A percentile compares a stretch with the other conserved stretches of the same genome.
phyloP scores from a whole-genome alignment of 257 asterid species.

The Oldenlandia corymbosa region DNA sequence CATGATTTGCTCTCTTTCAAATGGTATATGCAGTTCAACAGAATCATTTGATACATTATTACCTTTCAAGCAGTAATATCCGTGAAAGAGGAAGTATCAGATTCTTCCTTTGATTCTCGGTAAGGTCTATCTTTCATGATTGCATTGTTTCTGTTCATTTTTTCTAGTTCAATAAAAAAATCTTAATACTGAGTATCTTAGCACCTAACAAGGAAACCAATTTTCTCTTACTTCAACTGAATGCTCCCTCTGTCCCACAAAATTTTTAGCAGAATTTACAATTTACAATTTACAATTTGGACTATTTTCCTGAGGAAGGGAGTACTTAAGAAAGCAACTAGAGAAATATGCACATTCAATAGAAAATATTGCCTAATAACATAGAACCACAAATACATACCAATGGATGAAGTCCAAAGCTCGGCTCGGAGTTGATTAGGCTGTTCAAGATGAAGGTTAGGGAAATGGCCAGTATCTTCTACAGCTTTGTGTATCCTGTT shows the following conservation, averaged over 20 bases:
- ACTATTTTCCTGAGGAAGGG: too few relatives aligned
- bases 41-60: background rate
- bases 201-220: too few relatives aligned
- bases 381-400: constrained; percentile 26
- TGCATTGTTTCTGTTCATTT: too few relatives aligned
- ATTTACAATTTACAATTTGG: too few relatives aligned
- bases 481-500: constrained; percentile 45
- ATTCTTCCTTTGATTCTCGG: background rate
- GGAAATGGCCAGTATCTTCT: constrained; percentile 57
- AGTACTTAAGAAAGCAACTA: background rate
- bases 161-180: too few relatives aligned
- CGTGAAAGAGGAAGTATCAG: background rate
- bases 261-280: too few relatives aligned
- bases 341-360: background rate
- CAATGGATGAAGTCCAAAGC: constrained; percentile 62
- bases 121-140: too few relatives aligned
- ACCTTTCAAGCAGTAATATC: too few relatives aligned
- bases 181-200: background rate
- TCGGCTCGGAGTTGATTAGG: constrained; percentile 69
- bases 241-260: too few relatives aligned
- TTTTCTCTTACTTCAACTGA: too few relatives aligned
- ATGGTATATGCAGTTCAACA: background rate
- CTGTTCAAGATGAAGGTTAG: constrained; percentile 48
- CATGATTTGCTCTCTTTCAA: too few relatives aligned
- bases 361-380: background rate